Base-by-base conservation (phyloP, 306 rosid genomes). In the Notholithocarpus densiflorus region DNA sequence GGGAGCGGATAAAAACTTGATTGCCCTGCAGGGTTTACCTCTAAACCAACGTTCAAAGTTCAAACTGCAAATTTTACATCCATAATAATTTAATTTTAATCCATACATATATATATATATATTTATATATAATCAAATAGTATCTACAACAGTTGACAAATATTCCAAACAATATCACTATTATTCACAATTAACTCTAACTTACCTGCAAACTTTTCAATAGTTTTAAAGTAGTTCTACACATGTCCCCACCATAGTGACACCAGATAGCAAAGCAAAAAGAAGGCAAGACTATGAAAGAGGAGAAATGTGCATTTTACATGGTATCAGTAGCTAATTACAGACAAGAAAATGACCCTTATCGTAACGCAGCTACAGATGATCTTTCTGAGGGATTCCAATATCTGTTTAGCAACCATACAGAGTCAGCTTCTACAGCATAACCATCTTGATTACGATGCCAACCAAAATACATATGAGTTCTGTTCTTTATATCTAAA, bases 401-500 rank as follows among this genome's bases (percentile, higher is more conserved):
- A 66, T 80, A 68, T 82, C 89, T 82, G 73, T 89, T 89, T 26
- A 37, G 80, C 74, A 90, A 73, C 90, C 88, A 88, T n/a, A 83
- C 1, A 26, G 91, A 85, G 88, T 91, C 93, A 74, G 93, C 89
- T 75, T 82, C 89, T n/a, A 89, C 91, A 8, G 92, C 84, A 54
- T 81, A 83, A 18, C 87, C 93, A 29, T 91, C 93, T 70, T 89
- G 89, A 84, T 88, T 89, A 21, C 93, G 82, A 71, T 89, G 87
- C 93, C 97, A 91, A 62, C 92, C 74, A 70, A 89, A 89, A 37
- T 80, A 64, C 6, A 89, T 92, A 74, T 85, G 89, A 75, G 78
- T 91, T 79, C 88, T 89, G 82, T 91, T 89, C 82, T 88, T 89
- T 80, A 91, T 86, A 21, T 89, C 89, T 23, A 91, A 82, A 60